Percentiles rank a stretch among this genome's conserved stretches.
Evolutionary conservation across 2,329 filamentous ascomycete genomes (phyloP).

Genomic region (Dothiorella sarmentorum): DNA sequence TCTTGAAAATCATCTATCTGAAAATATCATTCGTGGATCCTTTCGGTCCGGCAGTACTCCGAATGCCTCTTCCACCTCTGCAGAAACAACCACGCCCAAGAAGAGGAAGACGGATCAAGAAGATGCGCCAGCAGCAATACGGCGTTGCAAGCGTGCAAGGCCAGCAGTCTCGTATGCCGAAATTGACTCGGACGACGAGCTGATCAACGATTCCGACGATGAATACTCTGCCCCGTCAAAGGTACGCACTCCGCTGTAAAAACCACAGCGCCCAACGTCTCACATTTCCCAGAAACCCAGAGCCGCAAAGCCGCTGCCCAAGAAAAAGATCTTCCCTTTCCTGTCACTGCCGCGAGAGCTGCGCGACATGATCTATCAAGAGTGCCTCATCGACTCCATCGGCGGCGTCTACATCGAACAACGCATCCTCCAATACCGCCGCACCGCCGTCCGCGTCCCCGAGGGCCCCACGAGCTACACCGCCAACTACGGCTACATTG

Average conservation of each 20-base stretch:
- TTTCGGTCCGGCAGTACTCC: neutral
- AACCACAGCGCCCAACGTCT: neutral
- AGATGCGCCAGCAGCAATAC: neutral
- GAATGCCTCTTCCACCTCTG: neutral
- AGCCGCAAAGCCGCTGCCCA: conserved; percentile 24
- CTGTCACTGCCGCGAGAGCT: conserved; percentile 34
- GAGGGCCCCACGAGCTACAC: conserved; percentile 16
- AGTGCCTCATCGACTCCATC: conserved; percentile 27
- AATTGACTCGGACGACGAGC: conserved; percentile 7
- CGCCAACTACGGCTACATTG: conserved; percentile 18
- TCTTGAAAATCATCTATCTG: no score
- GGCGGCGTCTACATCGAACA: conserved; percentile 28
- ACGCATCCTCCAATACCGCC: conserved; percentile 28
- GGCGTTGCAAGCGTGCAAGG: neutral
- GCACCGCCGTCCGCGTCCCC: conserved; percentile 26
- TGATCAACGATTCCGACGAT: neutral
- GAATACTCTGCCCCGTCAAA: neutral
- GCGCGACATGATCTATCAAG: conserved; percentile 32
- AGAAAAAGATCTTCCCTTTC: conserved; percentile 34
- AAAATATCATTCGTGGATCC: no score
- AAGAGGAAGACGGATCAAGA: neutral
- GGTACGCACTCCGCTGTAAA: neutral
- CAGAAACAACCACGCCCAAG: neutral
- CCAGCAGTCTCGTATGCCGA: neutral
- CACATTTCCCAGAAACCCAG: neutral